A percentile compares a stretch with the other conserved stretches of the same genome.
Evolutionary conservation across 2,329 filamentous ascomycete genomes (phyloP).

Genomic region (Lecanicillium sp.): DNA sequence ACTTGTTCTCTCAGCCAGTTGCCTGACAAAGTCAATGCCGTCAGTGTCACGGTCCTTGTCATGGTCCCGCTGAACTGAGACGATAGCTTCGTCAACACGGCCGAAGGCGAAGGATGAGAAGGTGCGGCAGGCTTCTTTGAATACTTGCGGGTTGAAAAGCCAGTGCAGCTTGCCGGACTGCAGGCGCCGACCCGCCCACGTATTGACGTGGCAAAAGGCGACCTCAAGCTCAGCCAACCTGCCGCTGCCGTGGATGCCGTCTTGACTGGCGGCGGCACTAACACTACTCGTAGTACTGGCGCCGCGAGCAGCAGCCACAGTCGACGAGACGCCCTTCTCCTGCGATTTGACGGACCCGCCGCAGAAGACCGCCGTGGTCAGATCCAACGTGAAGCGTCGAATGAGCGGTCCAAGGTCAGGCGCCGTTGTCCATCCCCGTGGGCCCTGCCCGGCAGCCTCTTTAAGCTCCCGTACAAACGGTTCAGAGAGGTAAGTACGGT

Average conservation of each 20-base stretch:
- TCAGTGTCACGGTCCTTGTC: neutral
- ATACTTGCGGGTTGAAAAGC: conserved; percentile 2
- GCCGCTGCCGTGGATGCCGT: too few relatives aligned
- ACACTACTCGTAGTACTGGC: too few relatives aligned
- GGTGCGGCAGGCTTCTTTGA: conserved; percentile 1
- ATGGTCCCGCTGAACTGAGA: neutral
- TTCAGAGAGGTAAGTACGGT: neutral
- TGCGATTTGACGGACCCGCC: conserved; percentile 1
- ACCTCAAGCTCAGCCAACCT: conserved; percentile 1
- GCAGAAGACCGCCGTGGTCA: conserved; percentile 1
- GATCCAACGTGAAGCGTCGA: conserved; percentile 3
- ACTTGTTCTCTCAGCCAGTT: neutral
- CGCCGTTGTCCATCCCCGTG: too few relatives aligned
- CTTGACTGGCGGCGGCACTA: too few relatives aligned
- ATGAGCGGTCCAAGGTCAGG: conserved; percentile 1
- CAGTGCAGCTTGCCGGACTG: conserved; percentile 3
- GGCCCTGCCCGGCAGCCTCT: neutral
- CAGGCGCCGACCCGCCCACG: conserved; percentile 1
- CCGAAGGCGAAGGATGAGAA: neutral
- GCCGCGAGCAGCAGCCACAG: neutral
- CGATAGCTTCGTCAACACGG: neutral
- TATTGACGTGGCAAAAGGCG: neutral
- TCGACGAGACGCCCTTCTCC: neutral
- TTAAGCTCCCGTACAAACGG: neutral
- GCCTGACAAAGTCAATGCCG: neutral